Evolutionary conservation across 2,329 filamentous ascomycete species (phyloP), one percentile per base, ranked within the genome.

Genomic region (Fusarium oligoseptatum): DNA sequence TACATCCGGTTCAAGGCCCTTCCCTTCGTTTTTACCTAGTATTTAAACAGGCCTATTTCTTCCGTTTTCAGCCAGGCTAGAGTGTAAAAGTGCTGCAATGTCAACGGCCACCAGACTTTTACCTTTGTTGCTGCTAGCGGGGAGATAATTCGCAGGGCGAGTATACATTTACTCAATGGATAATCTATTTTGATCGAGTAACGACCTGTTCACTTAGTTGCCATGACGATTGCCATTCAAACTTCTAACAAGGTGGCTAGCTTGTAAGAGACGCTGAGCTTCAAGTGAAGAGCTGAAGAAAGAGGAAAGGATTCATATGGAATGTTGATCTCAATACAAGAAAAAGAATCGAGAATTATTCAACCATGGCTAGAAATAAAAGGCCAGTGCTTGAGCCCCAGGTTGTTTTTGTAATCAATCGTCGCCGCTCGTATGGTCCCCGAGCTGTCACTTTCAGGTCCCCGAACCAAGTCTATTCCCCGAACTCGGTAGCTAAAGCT

Each of bases 351-450:
- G 11, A 55, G 48, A 5, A 27, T 2, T 12, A 52, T n/a, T 52
- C 9, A 4, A 29, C 9, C 9, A 15, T n/a, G 48, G 29, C 12
- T 32, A 10, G 17, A 55, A 55, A 55, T 14, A 55, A 20, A 22
- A 63, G 43, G 12, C 15, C 34, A 48, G 45, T 55, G 48, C 48
- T 29, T 29, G 24, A 29, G 15, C 29, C 7, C 22, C 24, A 29
- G 17, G 27, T 32, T 32, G 27, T 56, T 64, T 64, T 64, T 64
- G 45, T 64, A 48, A 64, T 56, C 45, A 62, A 27, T 50, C 9
- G 15, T 48, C 32, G 45, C n/a, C 3, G 7, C 45, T 55, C 12
- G 20, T 2, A 27, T 55, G 61, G 61, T 55, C 61, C 45, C 61
- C 61, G 61, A 43, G 9, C 24, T 6, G 36, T 32, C 37, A 24